These are phyloP conservation scores for Phytophthora idaei DNA, from an alignment of 352 stramenopile genomes.

Conservation along the genomic window DNA sequence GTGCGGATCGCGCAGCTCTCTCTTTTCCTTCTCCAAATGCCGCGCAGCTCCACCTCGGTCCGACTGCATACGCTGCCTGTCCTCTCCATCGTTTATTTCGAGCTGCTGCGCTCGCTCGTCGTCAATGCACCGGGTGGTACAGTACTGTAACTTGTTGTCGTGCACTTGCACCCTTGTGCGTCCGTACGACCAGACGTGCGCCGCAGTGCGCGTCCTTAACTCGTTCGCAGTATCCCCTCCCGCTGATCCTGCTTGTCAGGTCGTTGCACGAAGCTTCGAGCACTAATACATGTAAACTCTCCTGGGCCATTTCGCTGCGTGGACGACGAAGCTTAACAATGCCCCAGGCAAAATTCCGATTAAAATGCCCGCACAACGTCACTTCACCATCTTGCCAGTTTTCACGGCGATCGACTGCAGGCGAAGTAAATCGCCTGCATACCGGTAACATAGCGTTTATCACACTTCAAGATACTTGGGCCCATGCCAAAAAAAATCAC, in stretches of 20 bases:
- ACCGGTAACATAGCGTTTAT: neutral
- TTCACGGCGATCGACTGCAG: constrained; percentile 4
- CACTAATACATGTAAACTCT: too few species aligned
- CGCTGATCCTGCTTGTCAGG: too few species aligned
- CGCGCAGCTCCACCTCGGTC: constrained; percentile 6
- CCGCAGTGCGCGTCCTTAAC: neutral
- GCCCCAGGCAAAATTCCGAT: too few species aligned
- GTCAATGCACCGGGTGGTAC: neutral
- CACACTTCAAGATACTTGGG: neutral
- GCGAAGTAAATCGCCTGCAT: neutral
- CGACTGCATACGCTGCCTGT: constrained; percentile 11
- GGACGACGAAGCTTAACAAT: neutral
- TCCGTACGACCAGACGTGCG: constrained; percentile 6
- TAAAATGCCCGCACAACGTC: constrained; percentile 3
- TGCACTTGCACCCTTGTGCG: constrained; percentile 13
- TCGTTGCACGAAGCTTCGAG: too few species aligned
- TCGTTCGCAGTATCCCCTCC: neutral
- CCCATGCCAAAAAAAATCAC: too few species aligned
- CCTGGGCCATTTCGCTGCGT: constrained; percentile 1
- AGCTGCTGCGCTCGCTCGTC: constrained; percentile 12
- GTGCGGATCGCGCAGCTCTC: constrained; percentile 14
- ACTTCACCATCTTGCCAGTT: constrained; percentile 10
- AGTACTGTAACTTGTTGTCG: neutral
- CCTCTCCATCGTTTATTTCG: constrained; percentile 25
- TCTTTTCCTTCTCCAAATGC: constrained; percentile 18